A percentile compares a stretch with the other conserved stretches of the same genome.
phyloP scores from a whole-genome alignment of 1,139 yeast genomes.

The Diutina ranongensis region DNA sequence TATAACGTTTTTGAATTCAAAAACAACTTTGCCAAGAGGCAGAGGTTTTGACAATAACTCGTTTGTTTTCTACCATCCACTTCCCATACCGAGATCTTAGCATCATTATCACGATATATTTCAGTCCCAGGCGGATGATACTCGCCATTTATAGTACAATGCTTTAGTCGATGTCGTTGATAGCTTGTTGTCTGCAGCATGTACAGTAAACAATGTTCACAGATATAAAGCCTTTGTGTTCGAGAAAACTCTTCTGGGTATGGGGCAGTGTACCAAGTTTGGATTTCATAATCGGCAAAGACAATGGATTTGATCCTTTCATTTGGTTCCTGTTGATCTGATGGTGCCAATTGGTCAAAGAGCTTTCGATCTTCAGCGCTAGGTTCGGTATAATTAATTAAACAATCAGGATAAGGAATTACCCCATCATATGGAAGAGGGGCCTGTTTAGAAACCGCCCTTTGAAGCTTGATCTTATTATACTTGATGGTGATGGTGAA shows the following conservation, averaged over 20 bases:
- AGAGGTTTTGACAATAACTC: constrained; percentile 76
- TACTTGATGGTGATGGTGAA: not conserved
- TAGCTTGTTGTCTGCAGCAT: constrained; percentile 60
- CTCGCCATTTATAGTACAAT: constrained; percentile 36
- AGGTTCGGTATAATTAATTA: constrained; percentile 53
- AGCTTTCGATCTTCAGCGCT: constrained; percentile 33
- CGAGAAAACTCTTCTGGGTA: constrained; percentile 80
- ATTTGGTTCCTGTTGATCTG: not conserved
- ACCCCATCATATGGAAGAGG: constrained; percentile 55
- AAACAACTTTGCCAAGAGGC: constrained; percentile 80
- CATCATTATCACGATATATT: constrained; percentile 53
- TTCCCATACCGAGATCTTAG: constrained; percentile 66
- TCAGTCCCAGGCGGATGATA: constrained; percentile 86
- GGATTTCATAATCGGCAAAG: constrained; percentile 61
- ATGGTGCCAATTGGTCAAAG: constrained; percentile 23
- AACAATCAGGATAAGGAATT: constrained; percentile 46
- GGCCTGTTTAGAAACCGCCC: not conserved
- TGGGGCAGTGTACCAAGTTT: constrained; percentile 90
- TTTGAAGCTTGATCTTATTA: not conserved
- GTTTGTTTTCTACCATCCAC: constrained; percentile 84
- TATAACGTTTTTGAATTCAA: constrained; percentile 84
- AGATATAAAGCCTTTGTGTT: constrained; percentile 53
- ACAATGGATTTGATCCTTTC: constrained; percentile 40
- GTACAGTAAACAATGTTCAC: constrained; percentile 80
- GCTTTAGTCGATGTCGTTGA: constrained; percentile 62